A percentile compares a stretch with the other conserved stretches of the same genome.
Evolutionary conservation across 108 stramenopile genomes (phyloP).

Genomic region (Hondaea fermentalgiana): DNA sequence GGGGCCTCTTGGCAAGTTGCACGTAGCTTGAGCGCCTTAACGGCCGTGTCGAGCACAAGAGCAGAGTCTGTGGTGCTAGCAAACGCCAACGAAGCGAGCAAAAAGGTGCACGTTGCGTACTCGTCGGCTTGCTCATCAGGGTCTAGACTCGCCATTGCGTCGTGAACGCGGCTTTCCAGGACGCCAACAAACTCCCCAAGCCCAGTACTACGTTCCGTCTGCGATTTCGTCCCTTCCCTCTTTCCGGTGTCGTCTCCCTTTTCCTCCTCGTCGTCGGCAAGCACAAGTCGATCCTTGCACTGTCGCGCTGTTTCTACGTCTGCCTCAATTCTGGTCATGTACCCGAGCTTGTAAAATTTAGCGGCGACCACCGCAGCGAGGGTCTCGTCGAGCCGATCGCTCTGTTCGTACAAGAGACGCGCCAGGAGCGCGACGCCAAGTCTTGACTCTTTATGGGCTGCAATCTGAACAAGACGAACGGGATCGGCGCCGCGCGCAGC

Average conservation of each 20-base stretch:
- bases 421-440: not conserved
- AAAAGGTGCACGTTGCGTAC: not conserved
- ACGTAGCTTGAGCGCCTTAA: not conserved
- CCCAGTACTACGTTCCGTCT: not conserved
- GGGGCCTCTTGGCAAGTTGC: not conserved
- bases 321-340: not conserved
- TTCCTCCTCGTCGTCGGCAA: not conserved
- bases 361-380: not conserved
- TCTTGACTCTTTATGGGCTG: not conserved
- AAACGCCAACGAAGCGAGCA: not conserved
- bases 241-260: not conserved
- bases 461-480: not conserved
- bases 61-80: not conserved
- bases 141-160: not conserved
- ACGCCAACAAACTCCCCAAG: not conserved
- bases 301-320: not conserved
- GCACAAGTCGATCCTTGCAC: not conserved
- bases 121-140: not conserved
- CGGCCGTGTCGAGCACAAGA: not conserved
- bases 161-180: not conserved
- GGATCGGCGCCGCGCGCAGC: not conserved
- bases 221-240: not conserved
- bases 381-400: not conserved
- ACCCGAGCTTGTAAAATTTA: not conserved
- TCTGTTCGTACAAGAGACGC: not conserved